These are phyloP conservation scores for Trypanosoma vivax DNA, from an alignment of 208 protist genomes.

Conservation along the genomic window DNA sequence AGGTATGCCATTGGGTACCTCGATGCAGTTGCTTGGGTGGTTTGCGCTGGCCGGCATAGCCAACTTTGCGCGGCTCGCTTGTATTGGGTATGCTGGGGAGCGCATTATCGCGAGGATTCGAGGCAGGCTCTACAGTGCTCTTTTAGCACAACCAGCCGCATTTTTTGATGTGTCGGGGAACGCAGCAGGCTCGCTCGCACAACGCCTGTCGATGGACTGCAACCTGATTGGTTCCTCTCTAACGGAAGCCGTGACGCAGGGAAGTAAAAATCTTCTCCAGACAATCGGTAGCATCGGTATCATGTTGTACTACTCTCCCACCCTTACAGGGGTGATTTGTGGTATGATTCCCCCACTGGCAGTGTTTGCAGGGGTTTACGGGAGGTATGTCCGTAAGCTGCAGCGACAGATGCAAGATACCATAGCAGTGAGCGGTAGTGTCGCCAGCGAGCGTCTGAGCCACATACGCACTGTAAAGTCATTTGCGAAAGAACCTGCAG, in stretches of 20 bases:
- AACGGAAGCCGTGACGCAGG: slow-evolving; percentile 68
- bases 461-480: slow-evolving; percentile 78
- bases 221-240: slow-evolving; percentile 77
- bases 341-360: slow-evolving; percentile 78
- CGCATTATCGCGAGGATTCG: slow-evolving; percentile 70
- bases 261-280: slow-evolving; percentile 81
- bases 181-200: slow-evolving; percentile 64
- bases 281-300: slow-evolving; percentile 70
- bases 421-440: slow-evolving; percentile 65
- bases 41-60: slow-evolving; percentile 60
- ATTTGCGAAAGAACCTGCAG: slow-evolving; percentile 62
- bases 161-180: slow-evolving; percentile 82
- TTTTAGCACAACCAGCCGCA: slow-evolving; percentile 54
- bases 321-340: slow-evolving; percentile 72
- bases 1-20: slow-evolving; percentile 71
- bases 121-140: slow-evolving; percentile 45
- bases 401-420: slow-evolving; percentile 80
- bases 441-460: slow-evolving; percentile 76
- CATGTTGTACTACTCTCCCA: slow-evolving; percentile 87
- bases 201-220: slow-evolving; percentile 86
- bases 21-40: slow-evolving; percentile 68
- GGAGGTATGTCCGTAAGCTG: slow-evolving; percentile 66
- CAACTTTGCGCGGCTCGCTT: slow-evolving; percentile 68
- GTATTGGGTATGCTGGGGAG: slow-evolving; percentile 70
- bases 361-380: slow-evolving; percentile 79